phyloP scores from a whole-genome alignment of 345 rosid species.

The Salix caprea region DNA sequence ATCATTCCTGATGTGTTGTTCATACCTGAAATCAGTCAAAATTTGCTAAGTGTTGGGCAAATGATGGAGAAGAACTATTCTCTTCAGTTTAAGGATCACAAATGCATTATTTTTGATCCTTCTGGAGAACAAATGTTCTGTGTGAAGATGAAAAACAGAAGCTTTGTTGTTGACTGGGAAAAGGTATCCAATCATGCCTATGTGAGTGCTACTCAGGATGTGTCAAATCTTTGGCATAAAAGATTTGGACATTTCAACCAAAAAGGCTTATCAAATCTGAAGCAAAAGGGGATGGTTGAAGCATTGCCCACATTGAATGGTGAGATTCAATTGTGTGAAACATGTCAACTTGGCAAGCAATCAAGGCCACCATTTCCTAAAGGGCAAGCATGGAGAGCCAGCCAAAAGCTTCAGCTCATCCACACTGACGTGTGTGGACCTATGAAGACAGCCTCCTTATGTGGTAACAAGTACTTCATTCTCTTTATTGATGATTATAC shows the following conservation, averaged over 20 bases:
- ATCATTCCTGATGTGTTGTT: background rate
- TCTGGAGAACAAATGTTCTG: no score
- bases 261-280: background rate
- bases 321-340: background rate
- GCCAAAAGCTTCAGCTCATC: background rate
- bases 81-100: no score
- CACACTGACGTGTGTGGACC: slow-evolving; percentile 3
- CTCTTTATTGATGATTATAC: no score
- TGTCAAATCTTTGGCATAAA: background rate
- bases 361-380: background rate
- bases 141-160: no score
- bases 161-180: no score
- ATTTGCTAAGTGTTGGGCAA: no score
- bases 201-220: no score
- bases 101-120: no score
- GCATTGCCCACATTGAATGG: background rate
- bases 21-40: background rate
- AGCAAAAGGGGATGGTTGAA: background rate
- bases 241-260: background rate
- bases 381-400: background rate
- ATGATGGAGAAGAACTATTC: no score
- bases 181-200: no score
- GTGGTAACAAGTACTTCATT: no score
- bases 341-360: slow-evolving; percentile 3
- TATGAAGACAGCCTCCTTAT: no score